Evolutionary conservation across 495 filamentous ascomycete genomes (phyloP).

Genomic region (Xylaria castorea): DNA sequence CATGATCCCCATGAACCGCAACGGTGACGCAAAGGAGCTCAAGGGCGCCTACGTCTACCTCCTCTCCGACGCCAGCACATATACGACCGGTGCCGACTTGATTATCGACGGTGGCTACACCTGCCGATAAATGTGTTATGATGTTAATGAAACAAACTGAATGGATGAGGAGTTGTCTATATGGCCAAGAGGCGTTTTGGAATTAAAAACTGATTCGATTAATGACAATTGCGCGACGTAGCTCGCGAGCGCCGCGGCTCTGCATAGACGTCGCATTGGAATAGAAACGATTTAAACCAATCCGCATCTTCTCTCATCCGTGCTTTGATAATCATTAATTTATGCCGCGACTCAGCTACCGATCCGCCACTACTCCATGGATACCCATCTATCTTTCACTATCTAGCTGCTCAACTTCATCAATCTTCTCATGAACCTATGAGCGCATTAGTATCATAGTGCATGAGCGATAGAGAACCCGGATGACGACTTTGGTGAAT

Average conservation of each 20-base stretch:
- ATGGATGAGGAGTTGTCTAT: conserved; percentile 3
- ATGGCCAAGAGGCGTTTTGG: conserved; percentile 16
- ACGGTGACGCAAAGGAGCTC: conserved; percentile 79
- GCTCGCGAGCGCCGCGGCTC: neutral
- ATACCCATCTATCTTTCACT: neutral
- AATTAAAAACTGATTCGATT: neutral
- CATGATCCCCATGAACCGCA: conserved; percentile 80
- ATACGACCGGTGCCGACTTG: conserved; percentile 60
- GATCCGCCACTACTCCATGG: neutral
- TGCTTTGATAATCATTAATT: neutral
- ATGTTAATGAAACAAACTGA: conserved; percentile 14
- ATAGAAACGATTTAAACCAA: conserved; percentile 6
- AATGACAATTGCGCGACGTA: conserved; percentile 9
- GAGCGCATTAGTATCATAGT: neutral
- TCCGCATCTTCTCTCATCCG: neutral
- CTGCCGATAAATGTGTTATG: conserved; percentile 19
- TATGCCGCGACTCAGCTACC: neutral
- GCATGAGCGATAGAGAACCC: neutral
- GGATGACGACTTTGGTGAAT: neutral
- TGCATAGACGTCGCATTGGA: neutral
- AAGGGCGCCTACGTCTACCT: conserved; percentile 86
- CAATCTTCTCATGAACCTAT: neutral
- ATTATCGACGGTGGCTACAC: conserved; percentile 64
- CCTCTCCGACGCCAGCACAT: conserved; percentile 70
- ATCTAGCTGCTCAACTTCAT: neutral